Evolutionary conservation across 164 flowering plant species (phyloP).

Genomic region (Tetrastigma voinierianum): DNA sequence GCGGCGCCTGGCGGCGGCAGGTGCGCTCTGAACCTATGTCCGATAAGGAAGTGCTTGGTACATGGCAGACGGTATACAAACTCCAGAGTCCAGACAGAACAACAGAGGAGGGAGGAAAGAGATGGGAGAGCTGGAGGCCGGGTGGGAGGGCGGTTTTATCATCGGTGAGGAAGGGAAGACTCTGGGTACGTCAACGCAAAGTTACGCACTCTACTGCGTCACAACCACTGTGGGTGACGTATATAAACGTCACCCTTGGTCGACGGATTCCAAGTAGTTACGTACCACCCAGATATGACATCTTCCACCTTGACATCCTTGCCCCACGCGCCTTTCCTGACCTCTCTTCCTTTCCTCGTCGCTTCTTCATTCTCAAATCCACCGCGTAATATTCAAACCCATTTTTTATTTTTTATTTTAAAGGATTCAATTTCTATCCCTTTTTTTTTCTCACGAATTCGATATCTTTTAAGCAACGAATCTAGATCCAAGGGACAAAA

Average conservation of each 20-base stretch:
- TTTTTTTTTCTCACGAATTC: too few species aligned
- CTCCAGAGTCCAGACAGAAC: neutral
- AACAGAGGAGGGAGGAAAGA: neutral
- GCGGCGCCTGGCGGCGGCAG: neutral
- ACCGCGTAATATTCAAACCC: too few species aligned
- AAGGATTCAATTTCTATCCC: too few species aligned
- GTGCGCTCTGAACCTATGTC: slow-evolving; percentile 2
- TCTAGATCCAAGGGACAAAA: too few species aligned
- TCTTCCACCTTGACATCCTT: neutral
- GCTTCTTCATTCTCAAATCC: neutral
- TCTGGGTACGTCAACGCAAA: slow-evolving; percentile 41
- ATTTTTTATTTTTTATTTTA: too few species aligned
- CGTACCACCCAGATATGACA: neutral
- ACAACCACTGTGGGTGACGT: slow-evolving; percentile 34
- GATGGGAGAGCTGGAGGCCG: neutral
- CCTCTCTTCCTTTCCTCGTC: neutral
- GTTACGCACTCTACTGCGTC: slow-evolving; percentile 41
- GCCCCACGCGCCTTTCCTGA: too few species aligned
- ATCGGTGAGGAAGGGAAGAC: slow-evolving; percentile 11
- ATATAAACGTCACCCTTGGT: slow-evolving; percentile 7
- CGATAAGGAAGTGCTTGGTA: slow-evolving; percentile 15
- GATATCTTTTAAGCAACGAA: too few species aligned
- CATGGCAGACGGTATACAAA: neutral
- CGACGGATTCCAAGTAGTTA: slow-evolving; percentile 8
- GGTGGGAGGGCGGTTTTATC: neutral